These are phyloP conservation scores for Jacaranda copaia DNA, from an alignment of 257 asterid species.

Conservation along the genomic window DNA sequence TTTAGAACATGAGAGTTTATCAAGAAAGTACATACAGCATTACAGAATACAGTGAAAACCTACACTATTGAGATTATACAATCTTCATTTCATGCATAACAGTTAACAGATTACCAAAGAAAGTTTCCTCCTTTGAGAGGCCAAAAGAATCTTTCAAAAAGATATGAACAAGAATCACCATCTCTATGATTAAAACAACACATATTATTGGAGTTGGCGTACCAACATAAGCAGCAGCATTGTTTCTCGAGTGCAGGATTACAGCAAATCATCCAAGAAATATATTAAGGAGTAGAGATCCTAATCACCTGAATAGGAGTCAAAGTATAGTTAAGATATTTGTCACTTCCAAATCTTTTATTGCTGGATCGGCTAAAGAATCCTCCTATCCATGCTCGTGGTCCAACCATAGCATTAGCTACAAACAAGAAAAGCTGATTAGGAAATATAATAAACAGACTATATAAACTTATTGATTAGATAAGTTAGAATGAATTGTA, in stretches of 20 bases:
- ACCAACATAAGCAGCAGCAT: background rate
- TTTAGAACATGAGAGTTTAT: constrained; percentile 17
- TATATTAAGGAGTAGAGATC: background rate
- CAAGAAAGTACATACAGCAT: constrained; percentile 19
- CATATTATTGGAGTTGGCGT: background rate
- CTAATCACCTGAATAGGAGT: constrained; percentile 74
- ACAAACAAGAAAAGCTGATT: constrained; percentile 34
- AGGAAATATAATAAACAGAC: constrained; percentile 9
- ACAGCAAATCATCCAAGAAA: background rate
- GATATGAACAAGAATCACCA: background rate
- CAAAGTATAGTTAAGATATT: constrained; percentile 54
- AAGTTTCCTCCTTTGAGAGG: background rate
- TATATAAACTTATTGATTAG: background rate
- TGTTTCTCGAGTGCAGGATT: background rate
- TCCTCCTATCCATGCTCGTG: constrained; percentile 97
- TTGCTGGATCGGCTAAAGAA: constrained; percentile 67
- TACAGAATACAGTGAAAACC: background rate
- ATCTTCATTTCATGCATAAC: constrained; percentile 10
- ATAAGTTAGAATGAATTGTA: constrained; percentile 15
- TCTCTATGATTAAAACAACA: background rate
- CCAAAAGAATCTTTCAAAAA: background rate
- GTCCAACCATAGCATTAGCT: constrained; percentile 99
- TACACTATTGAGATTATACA: background rate
- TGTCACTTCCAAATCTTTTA: constrained; percentile 69
- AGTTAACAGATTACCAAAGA: background rate